A percentile compares a stretch with the other conserved stretches of the same genome.
Conservation (phyloP, 2,329 filamentous ascomycete genomes). For the Venturia pyrina region DNA sequence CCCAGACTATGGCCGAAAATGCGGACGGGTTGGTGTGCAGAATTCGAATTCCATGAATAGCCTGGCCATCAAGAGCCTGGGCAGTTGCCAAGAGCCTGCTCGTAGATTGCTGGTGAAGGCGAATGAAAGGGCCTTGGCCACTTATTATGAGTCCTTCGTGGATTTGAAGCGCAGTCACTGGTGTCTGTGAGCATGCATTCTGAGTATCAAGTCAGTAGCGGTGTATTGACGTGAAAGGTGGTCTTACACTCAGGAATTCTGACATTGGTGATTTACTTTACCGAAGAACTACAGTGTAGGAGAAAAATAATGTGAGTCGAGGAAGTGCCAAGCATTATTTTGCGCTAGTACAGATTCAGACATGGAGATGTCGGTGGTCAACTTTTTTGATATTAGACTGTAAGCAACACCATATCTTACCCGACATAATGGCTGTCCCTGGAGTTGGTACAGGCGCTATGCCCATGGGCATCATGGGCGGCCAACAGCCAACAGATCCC, state of each 20-base stretch:
- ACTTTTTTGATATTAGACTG: neutral
- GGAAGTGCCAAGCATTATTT: neutral
- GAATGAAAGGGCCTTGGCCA: slow-evolving; percentile 34
- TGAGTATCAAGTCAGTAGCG: neutral
- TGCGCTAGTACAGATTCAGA: neutral
- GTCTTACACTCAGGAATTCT: neutral
- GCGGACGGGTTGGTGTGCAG: slow-evolving; percentile 17
- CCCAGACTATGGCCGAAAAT: slow-evolving; percentile 26
- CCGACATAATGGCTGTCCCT: slow-evolving; percentile 2
- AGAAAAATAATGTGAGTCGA: neutral
- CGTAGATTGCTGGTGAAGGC: slow-evolving; percentile 25
- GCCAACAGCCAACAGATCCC: slow-evolving; percentile 21
- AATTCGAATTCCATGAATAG: slow-evolving; percentile 62
- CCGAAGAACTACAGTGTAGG: too few relatives aligned
- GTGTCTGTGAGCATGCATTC: slow-evolving; percentile 5
- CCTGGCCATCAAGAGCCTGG: slow-evolving; percentile 53
- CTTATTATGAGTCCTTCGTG: slow-evolving; percentile 22
- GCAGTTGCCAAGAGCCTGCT: slow-evolving; percentile 17
- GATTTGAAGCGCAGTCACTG: slow-evolving; percentile 8
- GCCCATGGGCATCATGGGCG: slow-evolving; percentile 8
- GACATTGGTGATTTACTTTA: neutral
- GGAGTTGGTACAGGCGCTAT: neutral
- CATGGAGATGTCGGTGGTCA: neutral
- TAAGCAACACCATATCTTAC: neutral
- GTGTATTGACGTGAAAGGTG: neutral